Percentiles rank a stretch among this genome's conserved stretches.
phyloP scores from a whole-genome alignment of 2,329 filamentous ascomycete species.

The Pseudogymnoascus sp. region DNA sequence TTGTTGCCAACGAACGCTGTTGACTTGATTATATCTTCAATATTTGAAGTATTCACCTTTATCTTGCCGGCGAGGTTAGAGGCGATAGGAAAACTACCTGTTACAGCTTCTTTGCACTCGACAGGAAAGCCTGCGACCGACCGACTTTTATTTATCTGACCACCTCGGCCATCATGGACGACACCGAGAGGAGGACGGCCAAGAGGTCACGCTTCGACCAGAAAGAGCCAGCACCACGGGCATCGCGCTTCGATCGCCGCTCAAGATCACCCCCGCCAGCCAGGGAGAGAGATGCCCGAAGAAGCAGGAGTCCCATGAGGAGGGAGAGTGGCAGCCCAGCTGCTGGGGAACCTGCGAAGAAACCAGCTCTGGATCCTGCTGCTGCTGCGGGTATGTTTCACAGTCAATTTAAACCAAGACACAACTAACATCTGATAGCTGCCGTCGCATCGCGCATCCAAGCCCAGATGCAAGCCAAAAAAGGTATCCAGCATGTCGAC shows the following conservation, averaged over 20 bases:
- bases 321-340: constrained; percentile 23
- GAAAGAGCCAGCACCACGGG: constrained; percentile 69
- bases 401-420: constrained; percentile 8
- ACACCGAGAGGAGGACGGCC: constrained; percentile 61
- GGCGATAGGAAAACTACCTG: background rate
- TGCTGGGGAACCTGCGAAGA: constrained; percentile 30
- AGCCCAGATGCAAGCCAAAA: constrained; percentile 75
- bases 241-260: constrained; percentile 83
- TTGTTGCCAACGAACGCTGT: background rate
- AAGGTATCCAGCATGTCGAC: constrained; percentile 84
- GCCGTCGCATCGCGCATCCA: constrained; percentile 86
- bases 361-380: constrained; percentile 56
- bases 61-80: background rate
- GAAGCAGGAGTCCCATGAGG: constrained; percentile 67
- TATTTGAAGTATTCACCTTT: background rate
- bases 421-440: constrained; percentile 40
- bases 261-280: constrained; percentile 71
- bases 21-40: background rate
- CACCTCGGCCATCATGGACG: constrained; percentile 52
- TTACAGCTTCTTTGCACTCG: background rate
- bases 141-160: background rate
- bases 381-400: constrained; percentile 63
- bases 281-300: constrained; percentile 59
- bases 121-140: background rate
- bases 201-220: constrained; percentile 95